These are phyloP conservation scores for Cadophora sp. DNA, from an alignment of 2,329 filamentous ascomycete genomes.

Conservation along the genomic window DNA sequence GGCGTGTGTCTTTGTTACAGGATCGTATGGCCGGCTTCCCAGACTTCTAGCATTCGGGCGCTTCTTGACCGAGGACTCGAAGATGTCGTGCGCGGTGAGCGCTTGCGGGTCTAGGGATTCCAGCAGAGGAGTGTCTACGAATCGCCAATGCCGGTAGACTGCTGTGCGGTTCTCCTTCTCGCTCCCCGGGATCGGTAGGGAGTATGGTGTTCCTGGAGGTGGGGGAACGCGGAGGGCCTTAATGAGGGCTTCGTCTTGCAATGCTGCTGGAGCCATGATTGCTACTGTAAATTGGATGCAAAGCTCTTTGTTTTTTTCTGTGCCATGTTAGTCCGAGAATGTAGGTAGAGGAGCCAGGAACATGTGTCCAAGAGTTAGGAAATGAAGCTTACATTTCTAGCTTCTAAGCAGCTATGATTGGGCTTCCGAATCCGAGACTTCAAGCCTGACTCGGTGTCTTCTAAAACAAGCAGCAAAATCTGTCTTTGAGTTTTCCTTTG, in stretches of 20 bases:
- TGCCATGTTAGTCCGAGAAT: neutral
- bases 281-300: neutral
- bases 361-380: neutral
- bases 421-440: neutral
- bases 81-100: slow-evolving; percentile 79
- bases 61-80: slow-evolving; percentile 71
- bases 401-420: slow-evolving; percentile 2
- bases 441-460: slow-evolving; percentile 7
- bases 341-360: neutral
- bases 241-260: slow-evolving; percentile 38
- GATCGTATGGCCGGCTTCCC: slow-evolving; percentile 81
- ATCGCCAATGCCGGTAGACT: slow-evolving; percentile 85
- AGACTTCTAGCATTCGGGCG: slow-evolving; percentile 75
- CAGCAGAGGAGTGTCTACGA: slow-evolving; percentile 73
- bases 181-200: slow-evolving; percentile 77
- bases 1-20: slow-evolving; percentile 72
- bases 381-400: slow-evolving; percentile 1
- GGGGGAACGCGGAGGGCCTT: slow-evolving; percentile 37
- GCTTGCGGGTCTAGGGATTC: slow-evolving; percentile 74
- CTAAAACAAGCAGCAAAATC: neutral
- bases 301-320: neutral
- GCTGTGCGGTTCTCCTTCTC: slow-evolving; percentile 74
- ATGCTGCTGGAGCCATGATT: slow-evolving; percentile 37
- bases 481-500: neutral
- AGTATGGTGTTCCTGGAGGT: slow-evolving; percentile 64